Evolutionary conservation across 257 asterid species (phyloP).

Genomic region (Scutellaria baicalensis): DNA sequence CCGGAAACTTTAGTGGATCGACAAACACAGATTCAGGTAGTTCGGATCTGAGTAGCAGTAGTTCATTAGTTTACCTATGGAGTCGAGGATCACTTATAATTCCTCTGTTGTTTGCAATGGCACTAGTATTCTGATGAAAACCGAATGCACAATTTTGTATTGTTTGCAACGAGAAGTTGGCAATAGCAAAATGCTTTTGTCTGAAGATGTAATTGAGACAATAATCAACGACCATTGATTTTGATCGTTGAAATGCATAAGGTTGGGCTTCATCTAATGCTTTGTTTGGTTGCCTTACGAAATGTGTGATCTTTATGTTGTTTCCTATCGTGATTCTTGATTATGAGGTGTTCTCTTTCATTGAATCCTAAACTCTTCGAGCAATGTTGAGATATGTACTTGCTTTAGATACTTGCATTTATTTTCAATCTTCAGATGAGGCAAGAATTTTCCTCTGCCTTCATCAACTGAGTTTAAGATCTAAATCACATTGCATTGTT

Average conservation of each 20-base stretch:
- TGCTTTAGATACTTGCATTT: neutral
- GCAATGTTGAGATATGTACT: neutral
- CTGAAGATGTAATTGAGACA: constrained; percentile 5
- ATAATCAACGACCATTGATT: neutral
- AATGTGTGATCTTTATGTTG: neutral
- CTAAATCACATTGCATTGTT: neutral
- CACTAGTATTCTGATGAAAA: constrained; percentile 17
- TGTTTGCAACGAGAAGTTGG: constrained; percentile 5
- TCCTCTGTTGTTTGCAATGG: constrained; percentile 18
- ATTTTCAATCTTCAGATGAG: neutral
- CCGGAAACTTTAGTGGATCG: constrained; percentile 37
- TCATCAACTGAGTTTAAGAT: neutral
- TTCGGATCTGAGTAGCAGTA: constrained; percentile 29
- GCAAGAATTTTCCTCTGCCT: neutral
- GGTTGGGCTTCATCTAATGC: neutral
- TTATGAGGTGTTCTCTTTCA: neutral
- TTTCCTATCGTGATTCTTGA: neutral
- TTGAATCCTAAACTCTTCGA: no score
- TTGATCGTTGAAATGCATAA: neutral
- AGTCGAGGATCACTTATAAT: constrained; percentile 9
- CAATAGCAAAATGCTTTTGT: constrained; percentile 11
- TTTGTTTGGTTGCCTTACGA: no score
- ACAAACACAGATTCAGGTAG: constrained; percentile 20
- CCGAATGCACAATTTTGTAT: constrained; percentile 2
- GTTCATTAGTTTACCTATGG: constrained; percentile 9